Evolutionary conservation across 2,329 filamentous ascomycete species (phyloP), one percentile per base, ranked within the genome.

Genomic region (Graphilbum ipis-grandicollis): DNA sequence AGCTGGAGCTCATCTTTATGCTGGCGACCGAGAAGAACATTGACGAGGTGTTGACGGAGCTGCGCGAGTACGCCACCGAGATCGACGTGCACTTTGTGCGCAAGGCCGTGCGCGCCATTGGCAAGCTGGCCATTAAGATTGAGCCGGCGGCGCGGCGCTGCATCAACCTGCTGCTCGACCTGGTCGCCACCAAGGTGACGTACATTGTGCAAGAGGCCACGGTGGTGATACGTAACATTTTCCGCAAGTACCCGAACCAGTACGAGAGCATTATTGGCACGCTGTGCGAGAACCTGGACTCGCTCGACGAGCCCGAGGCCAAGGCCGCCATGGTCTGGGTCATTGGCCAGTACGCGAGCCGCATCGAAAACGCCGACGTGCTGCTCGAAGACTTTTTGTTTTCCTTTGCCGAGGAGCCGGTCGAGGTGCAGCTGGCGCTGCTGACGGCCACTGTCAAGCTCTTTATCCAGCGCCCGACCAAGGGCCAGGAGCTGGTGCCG

Each of bases 321-420:
- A 98, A 98, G 56, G 86, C 90, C 2, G 90, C 90, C 40, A 93
- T 98, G 75, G 90, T 98, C 32, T 98, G 90, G 90, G 90, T 98
- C 26, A 98, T 98, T 52, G 90, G 90, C 2, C 84, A 98, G 55
- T 98, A 98, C 50, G 90, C 90, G 9, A 85, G 92, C 52, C 79
- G 90, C 32, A 98, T 98, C 48, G 90, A 98, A 54, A 96, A 98
- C 55, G 90, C 83, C 14, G 90, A 96, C 48, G 82, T 79, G 0
- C 66, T 98, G 3, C 68, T 98, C 9, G 88, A 98, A 48, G 90
- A 98, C 55, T 98, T 96, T 54, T 56, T 98, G 9, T 88, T 88
- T 52, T 81, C 83, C 0, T 98, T 96, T 59, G 71, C 81, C 21
- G 90, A 98, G 48, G 90, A 98, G 57, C 79, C 86, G 0, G 79